A percentile compares a stretch with the other conserved stretches of the same genome.
Conservation (phyloP, 257 asterid genomes). For the Ilex asprella region DNA sequence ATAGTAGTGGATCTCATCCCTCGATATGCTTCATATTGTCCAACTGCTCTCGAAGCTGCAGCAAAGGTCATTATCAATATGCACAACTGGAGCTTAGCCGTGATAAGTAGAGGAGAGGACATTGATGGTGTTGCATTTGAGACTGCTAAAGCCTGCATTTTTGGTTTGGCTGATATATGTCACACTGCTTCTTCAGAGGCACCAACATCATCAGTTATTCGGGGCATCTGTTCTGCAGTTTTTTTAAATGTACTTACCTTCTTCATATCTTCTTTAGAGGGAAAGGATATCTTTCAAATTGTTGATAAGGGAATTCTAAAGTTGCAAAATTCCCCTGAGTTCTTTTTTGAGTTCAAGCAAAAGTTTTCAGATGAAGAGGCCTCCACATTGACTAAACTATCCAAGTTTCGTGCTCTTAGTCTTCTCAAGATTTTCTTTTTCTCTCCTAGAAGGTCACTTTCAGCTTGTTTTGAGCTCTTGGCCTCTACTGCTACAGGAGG, state of each 20-base stretch:
- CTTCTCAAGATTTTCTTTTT: constrained; percentile 57
- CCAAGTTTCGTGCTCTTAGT: constrained; percentile 57
- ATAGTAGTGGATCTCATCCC: constrained; percentile 66
- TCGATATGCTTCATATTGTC: constrained; percentile 68
- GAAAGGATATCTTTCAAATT: constrained; percentile 59
- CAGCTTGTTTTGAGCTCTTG: constrained; percentile 71
- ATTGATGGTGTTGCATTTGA: constrained; percentile 65
- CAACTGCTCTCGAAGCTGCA: constrained; percentile 82
- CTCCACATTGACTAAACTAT: constrained; percentile 40
- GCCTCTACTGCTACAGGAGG: constrained; percentile 41
- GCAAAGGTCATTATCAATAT: constrained; percentile 50
- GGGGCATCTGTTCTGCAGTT: constrained; percentile 57
- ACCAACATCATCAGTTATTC: constrained; percentile 48
- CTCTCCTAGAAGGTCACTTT: constrained; percentile 56
- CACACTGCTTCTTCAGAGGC: constrained; percentile 53
- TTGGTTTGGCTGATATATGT: constrained; percentile 69
- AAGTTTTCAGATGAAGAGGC: constrained; percentile 52
- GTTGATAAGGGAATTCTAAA: constrained; percentile 50
- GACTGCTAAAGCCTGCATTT: constrained; percentile 73
- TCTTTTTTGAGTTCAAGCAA: constrained; percentile 35
- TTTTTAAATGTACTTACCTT: constrained; percentile 54
- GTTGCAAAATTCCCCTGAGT: constrained; percentile 44
- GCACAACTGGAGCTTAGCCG: constrained; percentile 48
- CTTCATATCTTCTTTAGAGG: constrained; percentile 61
- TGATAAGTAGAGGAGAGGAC: constrained; percentile 57